Evolutionary conservation across 371 early-diverging fungal genomes (phyloP).

Genomic region (Apophysomyces variabilis): DNA sequence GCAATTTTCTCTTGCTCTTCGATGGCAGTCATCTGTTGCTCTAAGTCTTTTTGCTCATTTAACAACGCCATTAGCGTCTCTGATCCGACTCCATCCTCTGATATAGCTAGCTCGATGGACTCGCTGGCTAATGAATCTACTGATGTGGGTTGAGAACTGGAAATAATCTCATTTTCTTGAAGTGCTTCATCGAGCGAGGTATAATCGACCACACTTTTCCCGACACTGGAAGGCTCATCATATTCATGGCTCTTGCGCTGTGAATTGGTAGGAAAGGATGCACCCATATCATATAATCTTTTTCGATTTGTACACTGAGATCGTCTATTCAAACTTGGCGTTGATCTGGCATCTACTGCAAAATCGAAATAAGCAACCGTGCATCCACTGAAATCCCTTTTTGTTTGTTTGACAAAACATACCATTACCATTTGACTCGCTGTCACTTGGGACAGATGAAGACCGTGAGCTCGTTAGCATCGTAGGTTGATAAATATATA

Average conservation of each 20-base stretch:
- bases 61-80: conserved; percentile 25
- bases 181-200: neutral
- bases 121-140: conserved; percentile 15
- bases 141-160: conserved; percentile 2
- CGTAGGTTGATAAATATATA: conserved; percentile 3
- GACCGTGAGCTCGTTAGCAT: neutral
- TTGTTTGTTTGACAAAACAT: neutral
- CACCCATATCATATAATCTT: neutral
- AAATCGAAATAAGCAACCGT: neutral
- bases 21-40: conserved; percentile 33
- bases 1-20: conserved; percentile 22
- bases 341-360: conserved; percentile 13
- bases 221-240: neutral
- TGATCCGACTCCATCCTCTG: conserved; percentile 18
- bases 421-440: neutral
- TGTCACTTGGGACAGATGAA: neutral
- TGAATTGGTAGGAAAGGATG: conserved; percentile 12
- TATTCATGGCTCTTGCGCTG: conserved; percentile 5
- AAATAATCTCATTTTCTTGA: conserved; percentile 11
- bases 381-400: neutral
- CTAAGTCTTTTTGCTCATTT: conserved; percentile 20
- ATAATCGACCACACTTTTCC: conserved; percentile 4
- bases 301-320: neutral
- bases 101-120: neutral
- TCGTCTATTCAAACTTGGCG: neutral